Base-by-base conservation (phyloP, 768 basidiomycete genomes). In the Pleurotus pulmonarius region DNA sequence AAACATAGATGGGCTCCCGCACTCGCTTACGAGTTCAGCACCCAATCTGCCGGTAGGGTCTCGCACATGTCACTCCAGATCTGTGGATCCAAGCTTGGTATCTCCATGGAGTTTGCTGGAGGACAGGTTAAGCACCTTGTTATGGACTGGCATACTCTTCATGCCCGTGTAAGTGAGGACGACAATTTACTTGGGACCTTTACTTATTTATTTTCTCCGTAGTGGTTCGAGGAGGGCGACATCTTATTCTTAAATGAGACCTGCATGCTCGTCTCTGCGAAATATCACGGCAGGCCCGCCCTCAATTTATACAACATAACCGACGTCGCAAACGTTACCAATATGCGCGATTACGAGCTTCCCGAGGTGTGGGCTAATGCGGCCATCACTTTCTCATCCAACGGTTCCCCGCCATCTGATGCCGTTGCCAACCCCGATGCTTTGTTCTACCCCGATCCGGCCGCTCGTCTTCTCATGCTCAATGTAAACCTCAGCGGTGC, bases 371-470 rank as follows among this genome's bases (percentile, higher is more conserved):
- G 83, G 84, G 69, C 60, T 46, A 70, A 70, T 39, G 77, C 75
- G 12, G 67, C 67, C 25, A 69, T 85, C 60, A 75, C 72, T 34
- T 79, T 85, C 59, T 72, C 73, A 47, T 74, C 74, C 1, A 83
- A 86, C 58, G 70, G 69, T 11, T 74, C 79, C 39, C 70, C 77
- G 6, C 71, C 67, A 59, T 65, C 60, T 46, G 75, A 78, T 24
- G 56, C 69, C 25, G 53, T 64, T 3, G 66, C 73, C 1, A 66
- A 73, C 25, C 63, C 76, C 2, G 76, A 68, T 46, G 78, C 82
- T 6, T 65, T 85, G n/a, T 86, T 87, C 64, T 81, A 80, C 58
- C 71, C 75, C 37, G 83, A 85, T 60, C 81, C 83, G 6, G 70
- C 74, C 34, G 71, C 72, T 56, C 78, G 83, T 29, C 64, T 83